These are phyloP conservation scores for Collybia sp. DNA, from an alignment of 768 basidiomycete species.

Conservation along the genomic window DNA sequence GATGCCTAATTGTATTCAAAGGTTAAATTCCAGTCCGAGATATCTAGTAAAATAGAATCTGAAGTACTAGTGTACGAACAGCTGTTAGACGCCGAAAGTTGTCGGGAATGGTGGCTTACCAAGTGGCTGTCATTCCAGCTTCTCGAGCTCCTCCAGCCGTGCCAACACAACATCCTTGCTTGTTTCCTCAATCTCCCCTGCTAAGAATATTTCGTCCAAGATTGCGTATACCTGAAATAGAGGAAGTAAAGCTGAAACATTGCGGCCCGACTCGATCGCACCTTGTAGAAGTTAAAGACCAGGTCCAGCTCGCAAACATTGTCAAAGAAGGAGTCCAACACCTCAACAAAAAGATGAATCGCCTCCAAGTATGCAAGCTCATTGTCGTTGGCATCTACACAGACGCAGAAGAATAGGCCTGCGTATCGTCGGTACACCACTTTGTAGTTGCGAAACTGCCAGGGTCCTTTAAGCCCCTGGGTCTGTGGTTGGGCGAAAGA, in stretches of 20 bases:
- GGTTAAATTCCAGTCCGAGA: too few relatives aligned
- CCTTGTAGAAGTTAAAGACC: conserved; percentile 99
- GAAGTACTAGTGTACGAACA: too few relatives aligned
- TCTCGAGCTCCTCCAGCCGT: conserved; percentile 88
- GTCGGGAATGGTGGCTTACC: too few relatives aligned
- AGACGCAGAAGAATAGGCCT: conserved; percentile 96
- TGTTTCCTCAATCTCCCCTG: conserved; percentile 98
- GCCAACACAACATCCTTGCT: conserved; percentile 94
- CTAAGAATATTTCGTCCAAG: conserved; percentile 95
- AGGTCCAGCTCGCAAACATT: conserved; percentile 98
- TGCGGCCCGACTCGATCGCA: conserved; percentile 18
- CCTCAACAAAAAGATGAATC: conserved; percentile 97
- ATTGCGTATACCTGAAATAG: conserved; percentile 86
- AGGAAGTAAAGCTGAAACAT: background rate
- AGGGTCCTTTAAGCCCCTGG: conserved; percentile 3
- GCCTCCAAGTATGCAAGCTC: conserved; percentile 96
- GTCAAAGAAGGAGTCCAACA: conserved; percentile 95
- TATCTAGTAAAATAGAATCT: too few relatives aligned
- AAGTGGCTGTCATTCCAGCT: conserved; percentile 58
- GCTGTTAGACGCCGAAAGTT: too few relatives aligned
- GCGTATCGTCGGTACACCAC: conserved; percentile 96
- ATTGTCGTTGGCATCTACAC: conserved; percentile 97
- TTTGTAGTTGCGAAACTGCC: conserved; percentile 95
- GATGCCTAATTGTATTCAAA: too few relatives aligned
- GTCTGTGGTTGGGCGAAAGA: conserved; percentile 5